phyloP scores from a whole-genome alignment of 148 eudicot species.

The Spergularia marina region DNA sequence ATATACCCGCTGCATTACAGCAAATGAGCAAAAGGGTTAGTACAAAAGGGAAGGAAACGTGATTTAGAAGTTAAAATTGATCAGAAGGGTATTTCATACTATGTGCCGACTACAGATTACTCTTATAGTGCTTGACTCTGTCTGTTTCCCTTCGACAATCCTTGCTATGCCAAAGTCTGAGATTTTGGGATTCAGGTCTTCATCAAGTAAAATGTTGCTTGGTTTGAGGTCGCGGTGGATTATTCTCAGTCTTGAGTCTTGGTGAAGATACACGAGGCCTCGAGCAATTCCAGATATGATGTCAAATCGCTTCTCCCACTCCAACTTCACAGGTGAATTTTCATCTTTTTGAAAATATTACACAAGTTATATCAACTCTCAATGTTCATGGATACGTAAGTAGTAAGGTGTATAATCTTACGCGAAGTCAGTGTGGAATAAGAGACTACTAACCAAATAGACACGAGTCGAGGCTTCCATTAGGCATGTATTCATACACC shows the following conservation, averaged over 20 bases:
- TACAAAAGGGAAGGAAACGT: neutral
- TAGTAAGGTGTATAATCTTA: neutral
- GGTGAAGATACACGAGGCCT: slow-evolving; percentile 33
- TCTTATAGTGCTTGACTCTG: slow-evolving; percentile 23
- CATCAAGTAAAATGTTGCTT: slow-evolving; percentile 32
- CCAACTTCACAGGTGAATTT: slow-evolving; percentile 18
- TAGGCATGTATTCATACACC: slow-evolving; percentile 30
- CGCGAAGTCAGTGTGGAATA: neutral
- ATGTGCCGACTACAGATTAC: slow-evolving; percentile 30
- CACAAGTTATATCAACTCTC: neutral
- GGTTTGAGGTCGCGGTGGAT: slow-evolving; percentile 34
- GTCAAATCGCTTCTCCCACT: slow-evolving; percentile 37
- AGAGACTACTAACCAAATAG: slow-evolving; percentile 30
- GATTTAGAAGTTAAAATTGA: neutral
- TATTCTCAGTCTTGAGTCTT: slow-evolving; percentile 32
- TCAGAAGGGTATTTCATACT: slow-evolving; percentile 14
- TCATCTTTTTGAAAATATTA: slow-evolving; percentile 16
- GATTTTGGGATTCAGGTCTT: slow-evolving; percentile 30
- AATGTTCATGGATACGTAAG: neutral
- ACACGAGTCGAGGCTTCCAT: slow-evolving; percentile 31
- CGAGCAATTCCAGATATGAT: slow-evolving; percentile 39
- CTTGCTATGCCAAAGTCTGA: slow-evolving; percentile 34
- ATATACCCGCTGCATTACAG: slow-evolving; percentile 28
- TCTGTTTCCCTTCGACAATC: slow-evolving; percentile 27
- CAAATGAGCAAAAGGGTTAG: too few relatives aligned